Percentiles rank a stretch among this genome's conserved stretches.
Conservation (phyloP, 768 basidiomycete genomes). For the Nidularia pulvinata region DNA sequence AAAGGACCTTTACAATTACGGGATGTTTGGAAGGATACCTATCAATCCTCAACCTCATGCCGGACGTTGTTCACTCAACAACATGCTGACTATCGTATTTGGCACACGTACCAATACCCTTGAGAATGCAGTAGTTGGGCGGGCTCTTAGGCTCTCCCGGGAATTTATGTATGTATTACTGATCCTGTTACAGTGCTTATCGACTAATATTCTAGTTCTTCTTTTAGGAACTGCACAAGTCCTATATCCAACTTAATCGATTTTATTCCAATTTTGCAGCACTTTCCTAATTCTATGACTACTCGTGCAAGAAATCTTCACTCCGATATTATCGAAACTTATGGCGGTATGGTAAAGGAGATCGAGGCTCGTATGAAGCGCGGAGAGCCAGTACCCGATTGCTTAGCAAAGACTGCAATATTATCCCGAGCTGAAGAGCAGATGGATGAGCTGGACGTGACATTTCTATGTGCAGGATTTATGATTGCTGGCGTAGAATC, state of each 20-base stretch:
- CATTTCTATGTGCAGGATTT: constrained; percentile 37
- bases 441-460: constrained; percentile 35
- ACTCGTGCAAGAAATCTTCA: constrained; percentile 37
- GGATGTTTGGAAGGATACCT: constrained; percentile 23
- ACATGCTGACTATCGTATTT: constrained; percentile 43
- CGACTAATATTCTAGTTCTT: neutral
- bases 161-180: constrained; percentile 40
- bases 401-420: constrained; percentile 37
- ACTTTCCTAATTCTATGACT: constrained; percentile 32
- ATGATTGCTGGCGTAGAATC: constrained; percentile 47
- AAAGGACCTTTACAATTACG: constrained; percentile 28
- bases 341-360: constrained; percentile 35
- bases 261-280: constrained; percentile 39
- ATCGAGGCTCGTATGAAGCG: constrained; percentile 30
- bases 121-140: constrained; percentile 31
- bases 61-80: constrained; percentile 38
- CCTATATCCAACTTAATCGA: constrained; percentile 44
- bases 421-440: constrained; percentile 26
- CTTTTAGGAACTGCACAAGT: constrained; percentile 34
- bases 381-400: constrained; percentile 38
- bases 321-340: constrained; percentile 28
- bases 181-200: neutral
- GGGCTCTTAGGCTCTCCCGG: constrained; percentile 30
- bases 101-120: constrained; percentile 37
- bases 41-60: constrained; percentile 37